These are phyloP conservation scores for Aspergillus phoenicis DNA, from an alignment of 2,329 filamentous ascomycete genomes.

Conservation along the genomic window DNA sequence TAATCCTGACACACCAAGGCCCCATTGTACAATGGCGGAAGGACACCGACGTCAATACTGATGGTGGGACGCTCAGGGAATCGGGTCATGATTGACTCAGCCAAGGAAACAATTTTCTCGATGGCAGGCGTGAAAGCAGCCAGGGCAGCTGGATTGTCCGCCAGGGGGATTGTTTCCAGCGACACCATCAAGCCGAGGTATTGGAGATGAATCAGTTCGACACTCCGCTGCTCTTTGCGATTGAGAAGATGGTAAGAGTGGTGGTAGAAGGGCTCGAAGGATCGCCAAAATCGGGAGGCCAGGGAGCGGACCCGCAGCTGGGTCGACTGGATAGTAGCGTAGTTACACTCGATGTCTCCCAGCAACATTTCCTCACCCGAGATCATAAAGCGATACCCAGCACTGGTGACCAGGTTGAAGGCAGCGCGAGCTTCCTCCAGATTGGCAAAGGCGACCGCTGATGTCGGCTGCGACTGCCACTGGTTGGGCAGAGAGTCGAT, in stretches of 20 bases:
- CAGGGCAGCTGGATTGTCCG: background rate
- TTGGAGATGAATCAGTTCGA: background rate
- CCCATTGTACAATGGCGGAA: background rate
- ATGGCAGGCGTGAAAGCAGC: background rate
- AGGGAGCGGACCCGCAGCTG: background rate
- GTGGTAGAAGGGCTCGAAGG: background rate
- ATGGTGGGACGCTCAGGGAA: background rate
- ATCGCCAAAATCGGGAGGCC: background rate
- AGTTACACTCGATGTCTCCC: background rate
- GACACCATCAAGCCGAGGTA: background rate
- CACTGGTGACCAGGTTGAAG: background rate
- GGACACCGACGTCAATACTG: background rate
- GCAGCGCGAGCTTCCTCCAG: background rate
- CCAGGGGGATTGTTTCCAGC: background rate
- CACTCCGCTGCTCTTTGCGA: background rate
- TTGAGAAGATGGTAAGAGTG: background rate
- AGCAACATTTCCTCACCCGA: background rate
- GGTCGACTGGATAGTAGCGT: background rate
- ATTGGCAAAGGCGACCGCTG: background rate
- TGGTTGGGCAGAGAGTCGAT: background rate
- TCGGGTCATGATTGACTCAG: background rate
- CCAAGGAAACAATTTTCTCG: background rate
- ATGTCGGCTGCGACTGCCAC: rapidly evolving
- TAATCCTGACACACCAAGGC: background rate
- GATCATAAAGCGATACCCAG: background rate